A percentile compares a stretch with the other conserved stretches of the same genome.
These are phyloP conservation scores for Lentinula boryana DNA, from an alignment of 768 basidiomycete species.

Conservation along the genomic window DNA sequence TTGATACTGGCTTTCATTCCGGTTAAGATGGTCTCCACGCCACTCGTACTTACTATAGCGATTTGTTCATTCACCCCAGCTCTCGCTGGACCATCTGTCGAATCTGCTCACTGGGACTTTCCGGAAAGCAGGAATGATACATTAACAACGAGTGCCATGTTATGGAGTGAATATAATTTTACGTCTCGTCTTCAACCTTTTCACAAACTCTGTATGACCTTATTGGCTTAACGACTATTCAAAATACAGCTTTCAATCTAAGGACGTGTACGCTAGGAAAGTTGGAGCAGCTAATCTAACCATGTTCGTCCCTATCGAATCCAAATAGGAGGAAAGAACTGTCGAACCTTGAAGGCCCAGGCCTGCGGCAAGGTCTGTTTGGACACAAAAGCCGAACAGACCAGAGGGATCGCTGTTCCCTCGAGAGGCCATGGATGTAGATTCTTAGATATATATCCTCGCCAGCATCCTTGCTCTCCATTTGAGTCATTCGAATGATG, in stretches of 20 bases:
- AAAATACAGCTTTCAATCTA: neutral
- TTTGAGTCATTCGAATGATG: no score
- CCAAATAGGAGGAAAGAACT: neutral
- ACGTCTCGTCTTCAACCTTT: neutral
- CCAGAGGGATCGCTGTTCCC: neutral
- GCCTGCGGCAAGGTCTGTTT: neutral
- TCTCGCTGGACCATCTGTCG: neutral
- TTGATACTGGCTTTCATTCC: no score
- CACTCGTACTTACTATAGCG: neutral
- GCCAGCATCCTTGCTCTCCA: neutral
- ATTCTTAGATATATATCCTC: neutral
- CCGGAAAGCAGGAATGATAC: neutral
- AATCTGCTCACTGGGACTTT: neutral
- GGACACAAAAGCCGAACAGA: neutral
- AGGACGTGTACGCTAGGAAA: neutral
- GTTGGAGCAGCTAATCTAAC: neutral
- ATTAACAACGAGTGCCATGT: neutral
- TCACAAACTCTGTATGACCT: neutral
- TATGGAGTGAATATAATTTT: neutral
- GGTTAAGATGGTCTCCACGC: neutral
- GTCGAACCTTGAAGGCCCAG: neutral
- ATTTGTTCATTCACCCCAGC: neutral
- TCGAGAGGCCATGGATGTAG: neutral
- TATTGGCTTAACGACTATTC: neutral
- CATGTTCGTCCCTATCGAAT: neutral